A percentile compares a stretch with the other conserved stretches of the same genome.
Evolutionary conservation across 805 yeast genomes (phyloP).

Genomic region (Cyberlindnera suaveolens): DNA sequence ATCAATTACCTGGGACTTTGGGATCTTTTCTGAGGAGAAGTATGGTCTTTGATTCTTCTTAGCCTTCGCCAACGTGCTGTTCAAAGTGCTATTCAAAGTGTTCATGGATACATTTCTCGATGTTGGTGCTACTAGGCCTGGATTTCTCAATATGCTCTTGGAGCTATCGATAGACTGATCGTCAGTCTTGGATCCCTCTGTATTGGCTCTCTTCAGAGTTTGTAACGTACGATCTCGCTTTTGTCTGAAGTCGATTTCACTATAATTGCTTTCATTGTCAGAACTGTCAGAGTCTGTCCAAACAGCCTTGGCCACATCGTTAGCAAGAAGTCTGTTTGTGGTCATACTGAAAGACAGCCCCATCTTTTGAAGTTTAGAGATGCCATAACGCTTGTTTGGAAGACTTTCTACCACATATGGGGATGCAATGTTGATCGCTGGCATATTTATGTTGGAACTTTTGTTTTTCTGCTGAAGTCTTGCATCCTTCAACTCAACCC

Average conservation of each 20-base stretch:
- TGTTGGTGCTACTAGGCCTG: background rate
- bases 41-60: constrained; percentile 41
- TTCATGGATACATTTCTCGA: background rate
- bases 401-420: constrained; percentile 18
- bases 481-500: constrained; percentile 62
- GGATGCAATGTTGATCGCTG: constrained; percentile 29
- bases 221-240: constrained; percentile 5
- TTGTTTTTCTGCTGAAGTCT: constrained; percentile 29
- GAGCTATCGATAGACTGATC: background rate
- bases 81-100: background rate
- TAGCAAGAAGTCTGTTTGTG: constrained; percentile 42
- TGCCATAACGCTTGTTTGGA: constrained; percentile 27
- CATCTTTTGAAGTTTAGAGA: constrained; percentile 64
- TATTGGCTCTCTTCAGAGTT: constrained; percentile 4
- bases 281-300: constrained; percentile 23
- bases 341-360: constrained; percentile 80
- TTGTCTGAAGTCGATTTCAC: constrained; percentile 13
- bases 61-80: constrained; percentile 7
- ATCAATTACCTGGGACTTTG: constrained; percentile 59
- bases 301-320: constrained; percentile 20
- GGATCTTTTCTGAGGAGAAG: constrained; percentile 67
- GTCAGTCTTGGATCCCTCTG: constrained; percentile 1
- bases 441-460: constrained; percentile 25
- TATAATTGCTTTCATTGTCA: constrained; percentile 23
- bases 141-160: background rate